Evolutionary conservation across 176 grass and related monocot species (phyloP).

Genomic region (Elymus sibiricus): DNA sequence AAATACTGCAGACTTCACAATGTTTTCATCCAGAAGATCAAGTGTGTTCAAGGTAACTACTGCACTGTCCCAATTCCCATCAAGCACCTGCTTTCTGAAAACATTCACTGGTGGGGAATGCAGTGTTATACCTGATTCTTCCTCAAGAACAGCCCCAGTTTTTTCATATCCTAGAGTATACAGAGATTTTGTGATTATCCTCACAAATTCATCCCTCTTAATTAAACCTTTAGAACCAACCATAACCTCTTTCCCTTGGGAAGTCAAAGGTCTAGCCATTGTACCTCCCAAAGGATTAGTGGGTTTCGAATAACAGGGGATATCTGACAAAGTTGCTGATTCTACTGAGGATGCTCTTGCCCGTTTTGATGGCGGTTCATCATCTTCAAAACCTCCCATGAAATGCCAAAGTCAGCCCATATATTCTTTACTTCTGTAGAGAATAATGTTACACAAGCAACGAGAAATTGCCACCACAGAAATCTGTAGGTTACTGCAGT

Average conservation of each 20-base stretch:
- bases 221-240: constrained; percentile 83
- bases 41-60: constrained; percentile 74
- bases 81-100: constrained; percentile 83
- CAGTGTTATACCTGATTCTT: constrained; percentile 92
- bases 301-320: constrained; percentile 39
- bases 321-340: constrained; percentile 43
- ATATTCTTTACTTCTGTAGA: constrained; percentile 38
- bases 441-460: constrained; percentile 5
- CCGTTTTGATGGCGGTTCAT: constrained; percentile 84
- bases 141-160: constrained; percentile 77
- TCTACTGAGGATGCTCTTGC: constrained; percentile 78
- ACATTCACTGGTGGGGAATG: constrained; percentile 52
- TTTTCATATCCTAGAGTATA: constrained; percentile 91
- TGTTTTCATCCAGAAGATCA: constrained; percentile 60
- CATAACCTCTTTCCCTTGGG: constrained; percentile 71
- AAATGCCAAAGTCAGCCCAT: constrained; percentile 92
- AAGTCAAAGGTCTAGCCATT: constrained; percentile 88
- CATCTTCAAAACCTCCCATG: constrained; percentile 92
- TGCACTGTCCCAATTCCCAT: constrained; percentile 74
- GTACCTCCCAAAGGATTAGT: constrained; percentile 82
- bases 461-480: background rate
- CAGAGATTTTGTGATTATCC: constrained; percentile 83
- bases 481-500: constrained; percentile 29
- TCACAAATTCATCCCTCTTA: constrained; percentile 90
- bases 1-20: constrained; percentile 65